Evolutionary conservation across 2,329 filamentous ascomycete species (phyloP).

Genomic region (Cordyceps farinosa): DNA sequence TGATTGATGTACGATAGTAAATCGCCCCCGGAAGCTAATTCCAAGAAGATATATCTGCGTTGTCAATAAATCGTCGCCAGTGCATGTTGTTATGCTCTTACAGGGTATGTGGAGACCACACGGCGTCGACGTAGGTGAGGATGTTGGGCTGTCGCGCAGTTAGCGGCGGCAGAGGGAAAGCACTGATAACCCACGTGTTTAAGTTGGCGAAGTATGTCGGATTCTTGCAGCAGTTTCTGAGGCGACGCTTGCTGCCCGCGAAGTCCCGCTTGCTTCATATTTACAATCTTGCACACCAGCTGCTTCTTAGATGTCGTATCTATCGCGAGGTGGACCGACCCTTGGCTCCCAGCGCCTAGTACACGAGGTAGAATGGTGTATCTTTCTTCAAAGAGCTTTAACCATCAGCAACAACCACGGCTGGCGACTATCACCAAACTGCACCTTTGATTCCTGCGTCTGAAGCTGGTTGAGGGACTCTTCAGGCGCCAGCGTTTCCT

Average conservation of each 20-base stretch:
- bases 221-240: slow-evolving; percentile 44
- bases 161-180: background rate
- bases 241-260: slow-evolving; percentile 28
- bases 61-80: slow-evolving; percentile 1
- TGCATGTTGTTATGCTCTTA: slow-evolving; percentile 29
- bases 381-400: slow-evolving; percentile 32
- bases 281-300: slow-evolving; percentile 65
- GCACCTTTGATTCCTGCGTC: slow-evolving; percentile 32
- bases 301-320: slow-evolving; percentile 53
- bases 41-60: slow-evolving; percentile 52
- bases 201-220: slow-evolving; percentile 50
- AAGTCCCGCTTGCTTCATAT: slow-evolving; percentile 37
- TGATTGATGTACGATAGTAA: slow-evolving; percentile 46
- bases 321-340: slow-evolving; percentile 36
- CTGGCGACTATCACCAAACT: no score
- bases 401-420: slow-evolving; percentile 7
- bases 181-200: slow-evolving; percentile 45
- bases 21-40: slow-evolving; percentile 54
- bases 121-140: slow-evolving; percentile 48
- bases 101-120: slow-evolving; percentile 45
- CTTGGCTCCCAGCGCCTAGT: slow-evolving; percentile 38
- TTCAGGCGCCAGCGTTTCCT: slow-evolving; percentile 25
- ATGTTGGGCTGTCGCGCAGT: slow-evolving; percentile 47
- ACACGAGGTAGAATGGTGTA: slow-evolving; percentile 34
- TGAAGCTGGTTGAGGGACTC: slow-evolving; percentile 31